Percentiles rank a stretch among this genome's conserved stretches.
Evolutionary conservation across 164 flowering plant species (phyloP).

Genomic region (Annona squamosa): DNA sequence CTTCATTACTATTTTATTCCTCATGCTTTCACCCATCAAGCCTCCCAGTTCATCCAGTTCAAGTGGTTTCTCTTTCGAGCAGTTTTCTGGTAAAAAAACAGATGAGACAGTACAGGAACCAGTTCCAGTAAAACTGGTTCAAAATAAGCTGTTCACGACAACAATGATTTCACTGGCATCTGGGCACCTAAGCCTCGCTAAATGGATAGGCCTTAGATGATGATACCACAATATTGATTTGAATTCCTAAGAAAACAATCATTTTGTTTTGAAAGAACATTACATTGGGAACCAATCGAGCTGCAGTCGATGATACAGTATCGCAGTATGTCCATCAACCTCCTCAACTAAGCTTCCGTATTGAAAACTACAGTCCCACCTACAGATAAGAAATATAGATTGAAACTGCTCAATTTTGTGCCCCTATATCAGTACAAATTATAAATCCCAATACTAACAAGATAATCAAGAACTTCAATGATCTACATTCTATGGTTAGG

Average conservation of each 20-base stretch:
- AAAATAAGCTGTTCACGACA: too few relatives aligned
- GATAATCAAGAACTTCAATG: neutral
- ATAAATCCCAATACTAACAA: neutral
- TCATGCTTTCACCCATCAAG: too few relatives aligned
- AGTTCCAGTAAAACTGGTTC: too few relatives aligned
- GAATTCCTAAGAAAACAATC: neutral
- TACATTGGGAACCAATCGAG: slow-evolving; percentile 98
- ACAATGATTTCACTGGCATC: too few relatives aligned
- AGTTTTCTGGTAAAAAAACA: too few relatives aligned
- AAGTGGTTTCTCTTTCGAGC: too few relatives aligned
- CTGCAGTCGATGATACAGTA: slow-evolving; percentile 89
- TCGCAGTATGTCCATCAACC: slow-evolving; percentile 98
- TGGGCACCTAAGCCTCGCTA: too few relatives aligned
- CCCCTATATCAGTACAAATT: neutral
- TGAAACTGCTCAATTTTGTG: neutral
- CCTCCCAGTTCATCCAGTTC: too few relatives aligned
- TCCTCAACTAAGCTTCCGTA: slow-evolving; percentile 98
- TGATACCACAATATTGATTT: neutral
- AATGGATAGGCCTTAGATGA: neutral
- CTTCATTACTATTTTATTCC: too few relatives aligned
- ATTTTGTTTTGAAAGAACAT: slow-evolving; percentile 13
- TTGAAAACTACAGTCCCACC: slow-evolving; percentile 99
- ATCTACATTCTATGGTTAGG: neutral
- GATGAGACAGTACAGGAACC: too few relatives aligned
- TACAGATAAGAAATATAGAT: slow-evolving; percentile 22